Evolutionary conservation across 176 grass and related monocot species (phyloP).

Genomic region (Elaeis guineensis): DNA sequence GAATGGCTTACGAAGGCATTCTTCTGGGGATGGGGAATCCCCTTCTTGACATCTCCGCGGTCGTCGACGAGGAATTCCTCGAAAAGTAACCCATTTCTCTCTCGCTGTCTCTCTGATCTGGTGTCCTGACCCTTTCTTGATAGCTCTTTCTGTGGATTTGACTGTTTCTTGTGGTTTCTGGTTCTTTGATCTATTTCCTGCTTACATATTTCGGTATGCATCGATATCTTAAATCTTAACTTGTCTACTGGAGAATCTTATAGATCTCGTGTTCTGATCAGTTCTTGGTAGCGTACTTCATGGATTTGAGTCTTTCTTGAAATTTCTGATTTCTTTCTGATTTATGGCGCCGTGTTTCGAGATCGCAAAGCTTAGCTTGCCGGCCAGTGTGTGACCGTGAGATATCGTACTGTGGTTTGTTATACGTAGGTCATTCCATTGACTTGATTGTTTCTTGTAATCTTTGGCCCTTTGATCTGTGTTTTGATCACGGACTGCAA

Average conservation of each 20-base stretch:
- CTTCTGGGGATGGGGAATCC: slow-evolving; percentile 98
- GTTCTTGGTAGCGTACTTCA: too few relatives aligned
- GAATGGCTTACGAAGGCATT: slow-evolving; percentile 40
- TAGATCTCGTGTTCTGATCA: neutral
- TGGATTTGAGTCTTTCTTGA: too few relatives aligned
- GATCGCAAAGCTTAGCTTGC: too few relatives aligned
- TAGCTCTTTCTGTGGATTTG: slow-evolving; percentile 3
- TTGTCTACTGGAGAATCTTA: neutral
- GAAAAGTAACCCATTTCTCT: slow-evolving; percentile 35
- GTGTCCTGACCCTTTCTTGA: slow-evolving; percentile 4
- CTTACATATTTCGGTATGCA: neutral
- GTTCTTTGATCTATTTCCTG: too few relatives aligned
- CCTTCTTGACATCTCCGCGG: slow-evolving; percentile 95
- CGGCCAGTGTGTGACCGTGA: too few relatives aligned
- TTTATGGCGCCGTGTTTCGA: neutral
- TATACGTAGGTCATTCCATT: too few relatives aligned
- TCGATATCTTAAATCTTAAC: neutral
- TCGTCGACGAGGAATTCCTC: slow-evolving; percentile 88
- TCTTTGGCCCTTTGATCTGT: too few relatives aligned
- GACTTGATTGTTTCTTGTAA: too few relatives aligned
- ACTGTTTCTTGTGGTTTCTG: neutral
- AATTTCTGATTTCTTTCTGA: too few relatives aligned
- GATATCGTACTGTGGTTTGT: too few relatives aligned
- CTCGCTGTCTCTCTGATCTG: neutral
- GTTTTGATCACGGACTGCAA: too few relatives aligned